Percentiles rank a stretch among this genome's conserved stretches.
phyloP scores from a whole-genome alignment of 208 protist species.

The Phytomonas sp. region DNA sequence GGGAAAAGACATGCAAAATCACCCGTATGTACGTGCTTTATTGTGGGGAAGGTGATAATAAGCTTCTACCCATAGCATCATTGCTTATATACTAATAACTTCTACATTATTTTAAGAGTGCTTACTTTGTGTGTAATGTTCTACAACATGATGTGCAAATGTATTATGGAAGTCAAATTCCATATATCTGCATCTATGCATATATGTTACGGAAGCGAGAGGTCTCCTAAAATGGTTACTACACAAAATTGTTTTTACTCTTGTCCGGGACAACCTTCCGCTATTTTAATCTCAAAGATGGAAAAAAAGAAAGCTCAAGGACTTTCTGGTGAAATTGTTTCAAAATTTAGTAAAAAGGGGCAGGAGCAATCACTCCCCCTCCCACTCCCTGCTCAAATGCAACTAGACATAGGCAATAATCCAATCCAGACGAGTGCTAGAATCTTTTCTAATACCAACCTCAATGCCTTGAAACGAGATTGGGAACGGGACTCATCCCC shows the following conservation, averaged over 20 bases:
- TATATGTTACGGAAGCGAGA: neutral
- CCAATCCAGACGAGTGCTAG: constrained; percentile 29
- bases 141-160: neutral
- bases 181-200: neutral
- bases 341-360: neutral
- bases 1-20: neutral
- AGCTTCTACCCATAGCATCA: neutral
- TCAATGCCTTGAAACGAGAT: constrained; percentile 11
- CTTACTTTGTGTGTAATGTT: neutral
- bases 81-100: neutral
- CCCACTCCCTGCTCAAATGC: constrained; percentile 18
- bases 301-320: neutral
- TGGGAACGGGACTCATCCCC: neutral
- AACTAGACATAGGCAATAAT: constrained; percentile 51
- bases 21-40: neutral
- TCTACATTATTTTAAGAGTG: neutral
- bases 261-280: neutral
- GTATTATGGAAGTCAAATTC: neutral
- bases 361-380: neutral
- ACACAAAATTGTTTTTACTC: constrained; percentile 1
- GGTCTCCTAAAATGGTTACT: neutral
- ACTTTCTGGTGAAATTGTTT: neutral
- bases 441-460: constrained; percentile 22
- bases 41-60: neutral
- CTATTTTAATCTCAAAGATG: neutral